Percentiles rank a stretch among this genome's conserved stretches.
These are phyloP conservation scores for Magnusiomyces paraingens DNA, from an alignment of 1,139 yeast genomes.

Conservation along the genomic window DNA sequence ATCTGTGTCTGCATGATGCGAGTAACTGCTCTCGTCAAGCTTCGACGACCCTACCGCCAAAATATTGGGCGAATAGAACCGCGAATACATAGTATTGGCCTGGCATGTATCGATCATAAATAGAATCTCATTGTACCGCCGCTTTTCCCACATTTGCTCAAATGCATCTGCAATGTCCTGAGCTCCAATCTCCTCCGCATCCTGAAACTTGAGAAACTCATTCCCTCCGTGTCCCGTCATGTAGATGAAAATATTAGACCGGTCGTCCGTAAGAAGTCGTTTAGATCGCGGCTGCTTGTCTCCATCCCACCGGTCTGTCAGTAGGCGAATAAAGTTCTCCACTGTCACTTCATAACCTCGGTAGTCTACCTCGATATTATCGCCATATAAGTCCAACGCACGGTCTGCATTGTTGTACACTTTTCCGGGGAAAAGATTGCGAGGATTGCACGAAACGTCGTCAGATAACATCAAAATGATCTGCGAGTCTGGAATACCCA, in stretches of 20 bases:
- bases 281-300: constrained; percentile 89
- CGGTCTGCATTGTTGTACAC: constrained; percentile 93
- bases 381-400: constrained; percentile 91
- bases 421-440: constrained; percentile 94
- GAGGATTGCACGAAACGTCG: constrained; percentile 93
- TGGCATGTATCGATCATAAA: constrained; percentile 99
- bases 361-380: constrained; percentile 90
- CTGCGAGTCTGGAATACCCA: constrained; percentile 97
- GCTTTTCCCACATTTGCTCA: constrained; percentile 94
- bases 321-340: constrained; percentile 80
- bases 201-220: constrained; percentile 94
- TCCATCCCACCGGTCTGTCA: constrained; percentile 87
- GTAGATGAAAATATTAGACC: constrained; percentile 87
- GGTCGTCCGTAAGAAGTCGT: constrained; percentile 83
- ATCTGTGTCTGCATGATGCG: constrained; percentile 92
- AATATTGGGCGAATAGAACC: constrained; percentile 87
- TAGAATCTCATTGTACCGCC: constrained; percentile 87
- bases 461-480: constrained; percentile 93
- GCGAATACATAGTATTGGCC: constrained; percentile 95
- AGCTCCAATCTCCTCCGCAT: constrained; percentile 94
- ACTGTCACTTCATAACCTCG: constrained; percentile 98
- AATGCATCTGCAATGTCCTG: constrained; percentile 96
- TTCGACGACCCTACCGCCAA: constrained; percentile 92
- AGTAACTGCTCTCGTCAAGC: constrained; percentile 83
- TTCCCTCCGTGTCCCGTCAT: constrained; percentile 99